Conservation (phyloP, 2,329 filamentous ascomycete species). For the Exophiala sp. region DNA sequence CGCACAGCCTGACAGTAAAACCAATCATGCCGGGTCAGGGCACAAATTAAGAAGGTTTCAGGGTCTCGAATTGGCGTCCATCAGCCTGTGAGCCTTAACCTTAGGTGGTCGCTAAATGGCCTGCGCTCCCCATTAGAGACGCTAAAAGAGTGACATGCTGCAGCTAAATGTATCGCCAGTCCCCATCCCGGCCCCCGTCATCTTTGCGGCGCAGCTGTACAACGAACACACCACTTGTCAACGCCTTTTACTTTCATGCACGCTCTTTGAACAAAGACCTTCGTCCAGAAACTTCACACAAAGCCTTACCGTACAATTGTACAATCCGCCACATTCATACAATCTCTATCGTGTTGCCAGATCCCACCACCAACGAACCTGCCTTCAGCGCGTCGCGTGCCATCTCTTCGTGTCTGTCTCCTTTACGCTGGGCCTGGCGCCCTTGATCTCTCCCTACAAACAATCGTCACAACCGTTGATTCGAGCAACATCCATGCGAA, state of each 20-base stretch:
- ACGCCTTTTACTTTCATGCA: neutral
- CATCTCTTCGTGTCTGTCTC: neutral
- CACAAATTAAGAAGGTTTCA: too few species aligned
- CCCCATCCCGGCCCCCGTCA: neutral
- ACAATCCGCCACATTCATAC: neutral
- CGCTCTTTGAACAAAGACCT: neutral
- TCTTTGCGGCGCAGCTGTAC: slow-evolving; percentile 13
- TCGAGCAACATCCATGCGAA: neutral
- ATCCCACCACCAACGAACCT: neutral
- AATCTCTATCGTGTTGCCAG: neutral
- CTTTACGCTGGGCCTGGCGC: neutral
- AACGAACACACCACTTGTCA: neutral
- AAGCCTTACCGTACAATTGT: too few species aligned
- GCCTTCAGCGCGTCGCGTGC: neutral
- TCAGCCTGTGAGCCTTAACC: too few species aligned
- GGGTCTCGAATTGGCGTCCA: too few species aligned
- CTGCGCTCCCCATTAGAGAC: too few species aligned
- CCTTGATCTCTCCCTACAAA: neutral
- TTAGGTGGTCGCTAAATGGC: too few species aligned
- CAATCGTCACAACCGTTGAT: neutral
- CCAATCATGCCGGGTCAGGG: too few species aligned
- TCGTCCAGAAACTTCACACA: neutral
- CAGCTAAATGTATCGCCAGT: neutral
- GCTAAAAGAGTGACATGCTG: neutral
- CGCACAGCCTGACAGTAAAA: too few species aligned